A percentile compares a stretch with the other conserved stretches of the same genome.
These are phyloP conservation scores for Pseudocercospora pini-densiflorae DNA, from an alignment of 2,329 filamentous ascomycete genomes.

Conservation along the genomic window DNA sequence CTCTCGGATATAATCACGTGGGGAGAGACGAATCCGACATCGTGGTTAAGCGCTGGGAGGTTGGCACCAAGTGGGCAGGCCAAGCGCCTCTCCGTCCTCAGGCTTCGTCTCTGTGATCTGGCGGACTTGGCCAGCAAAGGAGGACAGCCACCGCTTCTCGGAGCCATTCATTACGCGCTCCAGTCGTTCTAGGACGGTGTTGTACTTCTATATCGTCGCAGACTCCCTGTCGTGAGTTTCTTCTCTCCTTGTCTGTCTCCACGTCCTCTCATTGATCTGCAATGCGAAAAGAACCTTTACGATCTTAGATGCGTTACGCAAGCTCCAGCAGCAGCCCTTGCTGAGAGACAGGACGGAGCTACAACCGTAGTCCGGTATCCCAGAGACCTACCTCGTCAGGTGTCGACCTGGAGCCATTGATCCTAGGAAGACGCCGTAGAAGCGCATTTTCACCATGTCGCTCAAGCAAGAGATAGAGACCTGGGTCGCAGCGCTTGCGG, in stretches of 20 bases:
- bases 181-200: slow-evolving; percentile 6
- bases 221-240: slow-evolving; percentile 25
- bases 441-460: slow-evolving; percentile 46
- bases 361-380: slow-evolving; percentile 8
- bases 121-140: slow-evolving; percentile 13
- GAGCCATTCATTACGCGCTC: slow-evolving; percentile 35
- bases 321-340: slow-evolving; percentile 15
- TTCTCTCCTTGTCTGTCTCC: slow-evolving; percentile 15
- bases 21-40: slow-evolving; percentile 15
- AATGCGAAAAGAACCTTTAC: slow-evolving; percentile 20
- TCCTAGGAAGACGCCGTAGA: neutral
- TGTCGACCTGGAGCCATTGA: neutral
- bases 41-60: slow-evolving; percentile 16
- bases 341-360: slow-evolving; percentile 24
- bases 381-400: slow-evolving; percentile 1
- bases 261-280: slow-evolving; percentile 24
- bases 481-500: slow-evolving; percentile 88
- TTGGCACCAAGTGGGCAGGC: slow-evolving; percentile 5
- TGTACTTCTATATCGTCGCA: slow-evolving; percentile 23
- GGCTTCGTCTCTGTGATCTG: slow-evolving; percentile 16
- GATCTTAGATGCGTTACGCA: slow-evolving; percentile 21
- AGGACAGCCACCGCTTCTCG: slow-evolving; percentile 24
- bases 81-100: slow-evolving; percentile 9
- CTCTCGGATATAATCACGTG: slow-evolving; percentile 12
- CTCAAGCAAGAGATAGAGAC: slow-evolving; percentile 89